Percentiles rank a stretch among this genome's conserved stretches.
Evolutionary conservation across 1,284 basidiomycete species (phyloP).

Genomic region (Trichosporon coremiiforme): DNA sequence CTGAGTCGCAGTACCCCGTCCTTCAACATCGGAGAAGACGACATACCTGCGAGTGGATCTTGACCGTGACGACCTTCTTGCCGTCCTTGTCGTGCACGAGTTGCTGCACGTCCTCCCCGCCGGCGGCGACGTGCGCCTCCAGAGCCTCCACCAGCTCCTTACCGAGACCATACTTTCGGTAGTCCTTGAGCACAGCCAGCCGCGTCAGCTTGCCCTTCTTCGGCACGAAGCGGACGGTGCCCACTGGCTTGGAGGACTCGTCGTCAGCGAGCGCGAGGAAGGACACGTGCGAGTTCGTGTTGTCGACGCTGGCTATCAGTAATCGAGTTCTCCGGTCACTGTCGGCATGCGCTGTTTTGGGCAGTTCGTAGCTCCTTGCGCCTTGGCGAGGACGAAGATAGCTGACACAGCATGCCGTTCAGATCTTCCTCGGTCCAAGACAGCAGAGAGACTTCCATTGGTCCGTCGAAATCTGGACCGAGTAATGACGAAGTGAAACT

Average conservation of each 20-base stretch:
- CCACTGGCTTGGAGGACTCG: constrained; percentile 45
- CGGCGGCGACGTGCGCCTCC: constrained; percentile 34
- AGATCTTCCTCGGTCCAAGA: no score
- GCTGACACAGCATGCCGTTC: no score
- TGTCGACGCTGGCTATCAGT: constrained; percentile 22
- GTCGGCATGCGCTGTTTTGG: no score
- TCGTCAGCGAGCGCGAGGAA: constrained; percentile 20
- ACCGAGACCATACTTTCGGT: constrained; percentile 48
- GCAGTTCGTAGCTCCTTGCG: no score
- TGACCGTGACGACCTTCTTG: constrained; percentile 34
- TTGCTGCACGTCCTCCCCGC: constrained; percentile 18
- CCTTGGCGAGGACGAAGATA: no score
- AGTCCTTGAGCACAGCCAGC: constrained; percentile 45
- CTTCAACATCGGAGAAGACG: no score
- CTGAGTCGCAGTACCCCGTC: no score
- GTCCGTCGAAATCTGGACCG: no score
- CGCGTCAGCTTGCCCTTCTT: constrained; percentile 48
- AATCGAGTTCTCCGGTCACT: no score
- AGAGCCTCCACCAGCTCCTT: constrained; percentile 39
- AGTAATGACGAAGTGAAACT: no score
- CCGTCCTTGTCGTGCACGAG: constrained; percentile 31
- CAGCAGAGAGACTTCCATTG: no score
- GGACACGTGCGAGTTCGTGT: constrained; percentile 23
- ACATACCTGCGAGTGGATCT: constrained; percentile 49
- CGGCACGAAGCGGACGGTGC: constrained; percentile 50